These are phyloP conservation scores for Yamadazyma sp. DNA, from an alignment of 1,139 yeast species.

Conservation along the genomic window DNA sequence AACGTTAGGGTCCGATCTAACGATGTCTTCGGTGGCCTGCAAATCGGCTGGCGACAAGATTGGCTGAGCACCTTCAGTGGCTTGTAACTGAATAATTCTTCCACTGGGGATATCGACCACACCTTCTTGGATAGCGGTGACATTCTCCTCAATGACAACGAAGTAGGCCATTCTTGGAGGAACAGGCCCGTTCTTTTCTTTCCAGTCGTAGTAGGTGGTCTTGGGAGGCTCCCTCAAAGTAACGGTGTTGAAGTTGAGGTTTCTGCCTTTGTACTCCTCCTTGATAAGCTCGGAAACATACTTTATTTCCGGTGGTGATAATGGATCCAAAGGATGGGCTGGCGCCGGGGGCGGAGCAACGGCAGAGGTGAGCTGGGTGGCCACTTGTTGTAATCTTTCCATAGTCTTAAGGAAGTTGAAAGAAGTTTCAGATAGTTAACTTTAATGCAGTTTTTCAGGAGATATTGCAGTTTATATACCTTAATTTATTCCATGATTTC, in stretches of 20 bases:
- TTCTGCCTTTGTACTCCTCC: constrained; percentile 41
- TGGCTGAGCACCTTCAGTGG: constrained; percentile 66
- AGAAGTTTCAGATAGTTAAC: too few species aligned
- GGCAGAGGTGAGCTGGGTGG: constrained; percentile 61
- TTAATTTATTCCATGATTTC: too few species aligned
- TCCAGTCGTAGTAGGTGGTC: constrained; percentile 62
- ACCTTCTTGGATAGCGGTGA: constrained; percentile 68
- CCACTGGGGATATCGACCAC: constrained; percentile 55
- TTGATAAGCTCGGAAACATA: constrained; percentile 33
- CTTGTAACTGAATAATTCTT: constrained; percentile 46
- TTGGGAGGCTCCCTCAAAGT: constrained; percentile 73
- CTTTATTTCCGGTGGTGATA: constrained; percentile 56
- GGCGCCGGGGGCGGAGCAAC: constrained; percentile 54
- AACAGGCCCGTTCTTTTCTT: constrained; percentile 55
- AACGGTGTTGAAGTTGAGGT: constrained; percentile 62
- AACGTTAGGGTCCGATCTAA: constrained; percentile 67
- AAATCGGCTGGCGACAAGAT: constrained; percentile 72
- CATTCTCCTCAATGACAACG: constrained; percentile 61
- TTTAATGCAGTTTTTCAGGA: background rate
- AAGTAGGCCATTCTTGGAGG: constrained; percentile 71
- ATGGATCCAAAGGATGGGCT: constrained; percentile 72
- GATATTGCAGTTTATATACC: background rate
- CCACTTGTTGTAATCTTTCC: constrained; percentile 70
- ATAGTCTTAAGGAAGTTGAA: constrained; percentile 22
- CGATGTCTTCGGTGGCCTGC: constrained; percentile 59